Conservation (phyloP, 2,329 filamentous ascomycete genomes). For the Diplodia mutila region DNA sequence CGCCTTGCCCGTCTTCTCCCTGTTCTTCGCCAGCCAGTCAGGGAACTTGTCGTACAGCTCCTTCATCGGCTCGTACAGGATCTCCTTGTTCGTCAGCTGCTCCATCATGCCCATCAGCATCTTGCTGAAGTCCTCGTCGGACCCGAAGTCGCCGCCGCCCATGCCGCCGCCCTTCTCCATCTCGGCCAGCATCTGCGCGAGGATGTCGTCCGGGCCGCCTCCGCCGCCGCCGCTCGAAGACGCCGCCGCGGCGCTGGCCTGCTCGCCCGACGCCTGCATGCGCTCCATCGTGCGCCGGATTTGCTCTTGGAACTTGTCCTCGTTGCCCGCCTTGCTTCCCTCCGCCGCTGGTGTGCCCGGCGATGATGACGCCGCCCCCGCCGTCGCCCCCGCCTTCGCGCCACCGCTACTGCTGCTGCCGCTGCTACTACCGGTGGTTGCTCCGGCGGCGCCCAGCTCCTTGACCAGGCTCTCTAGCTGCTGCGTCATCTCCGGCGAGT, state of each 20-base stretch:
- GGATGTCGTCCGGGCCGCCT: constrained; percentile 68
- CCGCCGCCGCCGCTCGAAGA: constrained; percentile 61
- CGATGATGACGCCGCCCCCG: too few species aligned
- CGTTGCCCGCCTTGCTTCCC: constrained; percentile 46
- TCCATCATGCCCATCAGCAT: constrained; percentile 99
- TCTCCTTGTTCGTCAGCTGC: constrained; percentile 96
- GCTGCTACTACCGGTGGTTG: constrained; percentile 19
- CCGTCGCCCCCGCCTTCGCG: neutral
- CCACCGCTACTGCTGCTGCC: constrained; percentile 29
- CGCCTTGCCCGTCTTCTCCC: constrained; percentile 63
- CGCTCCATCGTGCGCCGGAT: constrained; percentile 94
- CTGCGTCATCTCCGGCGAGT: constrained; percentile 68
- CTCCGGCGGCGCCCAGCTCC: constrained; percentile 62
- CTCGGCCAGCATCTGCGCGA: constrained; percentile 91
- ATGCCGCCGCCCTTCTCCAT: constrained; percentile 69
- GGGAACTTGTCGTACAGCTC: constrained; percentile 93
- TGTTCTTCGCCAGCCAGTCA: constrained; percentile 81
- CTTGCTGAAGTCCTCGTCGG: constrained; percentile 88
- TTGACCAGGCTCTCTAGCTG: constrained; percentile 80
- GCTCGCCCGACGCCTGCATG: constrained; percentile 86
- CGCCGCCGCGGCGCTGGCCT: constrained; percentile 76
- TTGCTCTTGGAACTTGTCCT: constrained; percentile 84
- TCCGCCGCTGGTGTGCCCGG: constrained; percentile 29
- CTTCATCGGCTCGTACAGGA: constrained; percentile 98
- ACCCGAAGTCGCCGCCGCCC: constrained; percentile 47